Evolutionary conservation across 331 rosid species (phyloP).

Genomic region (Malus hybrid): DNA sequence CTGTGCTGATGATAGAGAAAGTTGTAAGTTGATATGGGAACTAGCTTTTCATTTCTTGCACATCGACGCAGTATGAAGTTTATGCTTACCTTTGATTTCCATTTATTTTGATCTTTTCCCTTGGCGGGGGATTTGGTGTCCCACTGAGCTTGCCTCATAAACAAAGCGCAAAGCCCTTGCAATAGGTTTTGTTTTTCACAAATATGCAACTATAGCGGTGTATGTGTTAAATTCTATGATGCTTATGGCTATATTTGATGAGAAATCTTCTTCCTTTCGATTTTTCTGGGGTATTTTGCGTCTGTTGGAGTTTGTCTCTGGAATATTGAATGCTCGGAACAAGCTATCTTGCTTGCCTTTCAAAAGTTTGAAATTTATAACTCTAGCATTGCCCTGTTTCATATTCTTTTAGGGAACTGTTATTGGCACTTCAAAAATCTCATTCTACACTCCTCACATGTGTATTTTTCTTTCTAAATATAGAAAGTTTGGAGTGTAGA

Average conservation of each 20-base stretch:
- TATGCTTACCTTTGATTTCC: not conserved
- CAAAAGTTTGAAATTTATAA: no score
- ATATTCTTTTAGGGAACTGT: no score
- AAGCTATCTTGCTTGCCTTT: not conserved
- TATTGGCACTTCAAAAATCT: no score
- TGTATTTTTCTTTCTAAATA: no score
- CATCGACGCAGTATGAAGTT: not conserved
- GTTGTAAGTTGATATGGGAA: constrained; percentile 58
- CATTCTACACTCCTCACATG: no score
- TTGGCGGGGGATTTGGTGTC: not conserved
- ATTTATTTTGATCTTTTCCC: not conserved
- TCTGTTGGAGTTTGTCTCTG: not conserved
- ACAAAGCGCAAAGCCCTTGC: not conserved
- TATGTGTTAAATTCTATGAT: not conserved
- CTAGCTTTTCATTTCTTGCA: not conserved
- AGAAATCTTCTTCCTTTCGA: not conserved
- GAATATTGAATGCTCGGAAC: not conserved
- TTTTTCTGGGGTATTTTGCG: not conserved
- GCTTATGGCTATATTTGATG: not conserved
- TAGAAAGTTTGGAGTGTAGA: no score
- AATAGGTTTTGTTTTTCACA: not conserved
- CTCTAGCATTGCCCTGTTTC: not conserved
- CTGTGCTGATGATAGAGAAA: constrained; percentile 76
- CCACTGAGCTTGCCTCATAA: not conserved
- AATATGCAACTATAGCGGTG: not conserved